Evolutionary conservation across 768 basidiomycete species (phyloP).

Genomic region (Podaxis sp.): DNA sequence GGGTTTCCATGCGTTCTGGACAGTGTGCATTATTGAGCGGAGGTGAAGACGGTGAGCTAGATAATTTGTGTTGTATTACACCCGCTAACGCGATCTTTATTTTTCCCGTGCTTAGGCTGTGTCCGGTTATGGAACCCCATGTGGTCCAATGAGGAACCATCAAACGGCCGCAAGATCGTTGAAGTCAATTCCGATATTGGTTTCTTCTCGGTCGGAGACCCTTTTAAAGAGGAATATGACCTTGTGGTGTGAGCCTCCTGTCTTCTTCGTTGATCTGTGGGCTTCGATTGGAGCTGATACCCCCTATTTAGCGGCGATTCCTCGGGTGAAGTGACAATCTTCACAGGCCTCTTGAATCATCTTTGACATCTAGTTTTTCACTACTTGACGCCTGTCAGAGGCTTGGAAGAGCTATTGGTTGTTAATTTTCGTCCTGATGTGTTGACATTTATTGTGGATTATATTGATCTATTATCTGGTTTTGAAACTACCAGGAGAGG

Average conservation of each 20-base stretch:
- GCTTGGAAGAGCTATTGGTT: not conserved
- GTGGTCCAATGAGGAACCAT: constrained; percentile 32
- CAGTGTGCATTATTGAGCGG: constrained; percentile 8
- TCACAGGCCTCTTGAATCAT: constrained; percentile 26
- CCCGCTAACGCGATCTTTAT: not conserved
- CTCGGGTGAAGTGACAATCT: constrained; percentile 48
- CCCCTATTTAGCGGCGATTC: constrained; percentile 42
- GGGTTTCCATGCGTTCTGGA: constrained; percentile 10
- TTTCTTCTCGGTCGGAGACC: constrained; percentile 59
- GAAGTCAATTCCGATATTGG: constrained; percentile 57
- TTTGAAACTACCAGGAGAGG: not conserved
- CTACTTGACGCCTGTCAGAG: not conserved
- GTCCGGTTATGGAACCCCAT: constrained; percentile 67
- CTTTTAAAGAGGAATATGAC: constrained; percentile 47
- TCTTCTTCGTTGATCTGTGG: not conserved
- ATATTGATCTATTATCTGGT: not conserved
- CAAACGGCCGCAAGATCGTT: constrained; percentile 51
- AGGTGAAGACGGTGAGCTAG: constrained; percentile 13
- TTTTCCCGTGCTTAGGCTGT: constrained; percentile 46
- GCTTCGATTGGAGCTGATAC: not conserved
- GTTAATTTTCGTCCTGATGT: not conserved
- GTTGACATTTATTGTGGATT: not conserved
- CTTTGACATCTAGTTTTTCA: not conserved
- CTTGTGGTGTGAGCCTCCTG: constrained; percentile 55
- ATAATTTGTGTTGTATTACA: not conserved